phyloP scores from a whole-genome alignment of 306 rosid species.

The Prunus davidiana region DNA sequence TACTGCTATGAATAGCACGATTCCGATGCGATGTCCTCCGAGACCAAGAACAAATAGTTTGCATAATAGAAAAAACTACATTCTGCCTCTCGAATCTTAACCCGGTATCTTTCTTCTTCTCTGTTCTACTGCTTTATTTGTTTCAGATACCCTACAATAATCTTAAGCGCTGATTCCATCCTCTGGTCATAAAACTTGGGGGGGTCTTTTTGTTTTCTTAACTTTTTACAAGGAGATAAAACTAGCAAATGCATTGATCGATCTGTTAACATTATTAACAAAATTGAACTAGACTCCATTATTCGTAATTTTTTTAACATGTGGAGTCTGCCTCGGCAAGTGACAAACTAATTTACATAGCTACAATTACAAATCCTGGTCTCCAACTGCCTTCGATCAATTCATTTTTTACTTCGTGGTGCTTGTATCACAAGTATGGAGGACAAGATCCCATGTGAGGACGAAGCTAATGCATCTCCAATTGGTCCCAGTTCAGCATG shows the following conservation, averaged over 20 bases:
- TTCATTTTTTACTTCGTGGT: slow-evolving; percentile 37
- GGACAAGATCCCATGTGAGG: slow-evolving; percentile 35
- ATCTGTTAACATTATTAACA: neutral
- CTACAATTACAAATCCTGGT: neutral
- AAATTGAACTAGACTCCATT: neutral
- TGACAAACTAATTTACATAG: neutral
- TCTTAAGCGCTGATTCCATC: no score
- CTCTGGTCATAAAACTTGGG: no score
- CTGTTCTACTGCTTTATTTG: neutral
- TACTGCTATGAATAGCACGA: neutral
- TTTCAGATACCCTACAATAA: no score
- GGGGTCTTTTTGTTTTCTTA: no score
- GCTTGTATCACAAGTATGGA: slow-evolving; percentile 67
- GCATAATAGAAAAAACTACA: neutral
- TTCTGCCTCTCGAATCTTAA: neutral
- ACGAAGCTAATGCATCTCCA: slow-evolving; percentile 57
- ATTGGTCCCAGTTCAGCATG: slow-evolving; percentile 68
- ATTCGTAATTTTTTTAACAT: neutral
- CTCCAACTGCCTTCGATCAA: slow-evolving; percentile 1
- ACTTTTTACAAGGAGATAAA: no score
- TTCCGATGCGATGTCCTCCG: neutral
- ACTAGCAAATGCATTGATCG: no score
- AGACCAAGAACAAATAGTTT: neutral
- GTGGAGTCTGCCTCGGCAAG: neutral
- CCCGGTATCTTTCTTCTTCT: neutral